Conservation (phyloP, 2,329 filamentous ascomycete genomes). For the Stagonosporopsis tanaceti region DNA sequence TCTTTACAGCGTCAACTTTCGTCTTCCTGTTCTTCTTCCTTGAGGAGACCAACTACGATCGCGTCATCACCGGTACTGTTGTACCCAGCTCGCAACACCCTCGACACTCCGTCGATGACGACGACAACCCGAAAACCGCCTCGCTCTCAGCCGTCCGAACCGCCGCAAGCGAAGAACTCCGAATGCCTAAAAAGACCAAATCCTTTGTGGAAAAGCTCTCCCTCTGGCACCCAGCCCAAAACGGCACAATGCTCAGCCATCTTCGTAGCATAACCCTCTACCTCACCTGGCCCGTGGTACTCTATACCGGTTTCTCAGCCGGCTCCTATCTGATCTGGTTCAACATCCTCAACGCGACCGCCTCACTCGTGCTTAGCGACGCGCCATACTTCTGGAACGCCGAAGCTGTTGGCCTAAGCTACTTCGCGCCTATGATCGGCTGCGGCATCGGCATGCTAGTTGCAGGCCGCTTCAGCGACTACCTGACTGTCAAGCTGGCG, state of each 20-base stretch:
- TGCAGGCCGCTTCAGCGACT: constrained; percentile 34
- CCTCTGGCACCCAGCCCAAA: constrained; percentile 31
- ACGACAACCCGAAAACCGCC: constrained; percentile 16
- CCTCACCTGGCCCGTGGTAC: constrained; percentile 48
- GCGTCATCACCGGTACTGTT: constrained; percentile 37
- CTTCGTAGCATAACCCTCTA: constrained; percentile 35
- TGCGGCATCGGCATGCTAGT: constrained; percentile 29
- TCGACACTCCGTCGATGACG: not conserved
- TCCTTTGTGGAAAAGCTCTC: constrained; percentile 31
- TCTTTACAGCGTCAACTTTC: constrained; percentile 59
- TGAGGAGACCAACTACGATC: constrained; percentile 67
- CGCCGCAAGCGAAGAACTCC: constrained; percentile 18
- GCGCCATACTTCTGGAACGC: constrained; percentile 34
- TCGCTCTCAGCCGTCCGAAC: constrained; percentile 24
- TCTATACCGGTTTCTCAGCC: constrained; percentile 37
- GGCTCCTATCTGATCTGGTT: constrained; percentile 40
- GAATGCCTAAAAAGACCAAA: constrained; percentile 18
- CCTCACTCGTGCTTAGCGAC: constrained; percentile 35
- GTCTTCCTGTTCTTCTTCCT: constrained; percentile 66
- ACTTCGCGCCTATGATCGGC: constrained; percentile 33
- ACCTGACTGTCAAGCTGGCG: constrained; percentile 41
- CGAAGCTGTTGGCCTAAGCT: constrained; percentile 34
- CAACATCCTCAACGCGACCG: constrained; percentile 40
- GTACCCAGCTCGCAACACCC: not conserved
- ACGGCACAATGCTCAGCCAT: constrained; percentile 28